A percentile compares a stretch with the other conserved stretches of the same genome.
Conservation (phyloP, 345 rosid species). For the Euphorbia pulcherrima region DNA sequence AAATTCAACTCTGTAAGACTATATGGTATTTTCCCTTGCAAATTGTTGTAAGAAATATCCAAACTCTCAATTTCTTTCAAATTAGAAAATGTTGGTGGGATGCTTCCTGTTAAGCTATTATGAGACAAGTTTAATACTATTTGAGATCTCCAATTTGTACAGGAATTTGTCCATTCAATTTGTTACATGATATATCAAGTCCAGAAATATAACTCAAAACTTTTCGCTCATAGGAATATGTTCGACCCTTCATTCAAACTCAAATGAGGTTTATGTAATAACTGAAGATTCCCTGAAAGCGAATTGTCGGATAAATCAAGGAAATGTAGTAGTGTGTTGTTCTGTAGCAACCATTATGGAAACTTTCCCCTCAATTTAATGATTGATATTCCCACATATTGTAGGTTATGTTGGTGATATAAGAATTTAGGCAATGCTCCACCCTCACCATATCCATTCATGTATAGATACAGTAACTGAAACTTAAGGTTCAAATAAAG, state of each 20-base stretch:
- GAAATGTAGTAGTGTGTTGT: background rate
- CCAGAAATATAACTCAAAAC: constrained; percentile 18
- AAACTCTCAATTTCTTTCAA: constrained; percentile 30
- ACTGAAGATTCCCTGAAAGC: background rate
- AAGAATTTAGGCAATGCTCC: background rate
- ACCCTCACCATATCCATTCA: background rate
- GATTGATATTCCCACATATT: background rate
- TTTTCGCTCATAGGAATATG: background rate
- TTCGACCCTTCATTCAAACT: background rate
- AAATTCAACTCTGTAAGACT: constrained; percentile 13
- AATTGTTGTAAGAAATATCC: constrained; percentile 30
- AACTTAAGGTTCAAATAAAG: background rate
- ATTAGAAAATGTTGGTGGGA: constrained; percentile 31
- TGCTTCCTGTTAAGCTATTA: constrained; percentile 22
- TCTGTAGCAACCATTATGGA: background rate
- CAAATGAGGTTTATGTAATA: background rate
- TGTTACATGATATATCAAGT: constrained; percentile 36
- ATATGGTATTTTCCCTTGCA: constrained; percentile 25
- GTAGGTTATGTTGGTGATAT: background rate
- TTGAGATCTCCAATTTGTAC: constrained; percentile 14
- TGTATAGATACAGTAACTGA: background rate
- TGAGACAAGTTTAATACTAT: constrained; percentile 32
- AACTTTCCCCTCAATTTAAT: background rate
- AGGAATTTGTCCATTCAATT: constrained; percentile 32
- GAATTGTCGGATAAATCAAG: background rate